These are phyloP conservation scores for Trichodelitschia bisporula DNA, from an alignment of 495 filamentous ascomycete species.

Conservation along the genomic window DNA sequence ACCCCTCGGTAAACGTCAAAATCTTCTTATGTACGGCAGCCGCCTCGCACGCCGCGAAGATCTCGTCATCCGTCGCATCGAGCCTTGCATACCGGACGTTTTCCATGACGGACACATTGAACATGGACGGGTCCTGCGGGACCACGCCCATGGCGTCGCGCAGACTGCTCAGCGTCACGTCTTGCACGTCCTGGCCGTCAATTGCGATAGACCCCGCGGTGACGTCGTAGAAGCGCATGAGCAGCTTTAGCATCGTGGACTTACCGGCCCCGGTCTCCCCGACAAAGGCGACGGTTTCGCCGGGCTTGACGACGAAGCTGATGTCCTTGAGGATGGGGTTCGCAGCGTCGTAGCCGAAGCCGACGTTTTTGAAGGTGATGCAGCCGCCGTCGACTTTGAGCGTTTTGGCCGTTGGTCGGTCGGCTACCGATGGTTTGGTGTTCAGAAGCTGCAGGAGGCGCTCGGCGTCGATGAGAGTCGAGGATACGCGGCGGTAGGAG, in stretches of 20 bases:
- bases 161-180: slow-evolving; percentile 40
- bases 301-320: slow-evolving; percentile 26
- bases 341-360: slow-evolving; percentile 45
- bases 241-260: slow-evolving; percentile 47
- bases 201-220: slow-evolving; percentile 37
- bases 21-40: slow-evolving; percentile 22
- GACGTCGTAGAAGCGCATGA: slow-evolving; percentile 44
- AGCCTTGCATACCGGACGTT: slow-evolving; percentile 46
- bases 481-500: slow-evolving; percentile 26
- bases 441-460: slow-evolving; percentile 45
- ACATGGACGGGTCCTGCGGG: slow-evolving; percentile 38
- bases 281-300: slow-evolving; percentile 50
- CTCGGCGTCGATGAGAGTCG: slow-evolving; percentile 44
- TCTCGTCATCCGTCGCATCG: slow-evolving; percentile 23
- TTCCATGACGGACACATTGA: slow-evolving; percentile 50
- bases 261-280: slow-evolving; percentile 56
- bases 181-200: slow-evolving; percentile 47
- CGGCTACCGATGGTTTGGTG: slow-evolving; percentile 34
- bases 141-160: slow-evolving; percentile 47
- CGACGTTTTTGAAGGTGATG: slow-evolving; percentile 38
- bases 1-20: slow-evolving; percentile 26
- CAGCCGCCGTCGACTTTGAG: slow-evolving; percentile 32
- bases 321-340: slow-evolving; percentile 40
- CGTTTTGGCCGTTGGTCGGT: slow-evolving; percentile 26
- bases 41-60: slow-evolving; percentile 43